Evolutionary conservation across 306 rosid genomes (phyloP), one percentile per base, ranked within the genome.

Genomic region (Gastrolobium villosum): DNA sequence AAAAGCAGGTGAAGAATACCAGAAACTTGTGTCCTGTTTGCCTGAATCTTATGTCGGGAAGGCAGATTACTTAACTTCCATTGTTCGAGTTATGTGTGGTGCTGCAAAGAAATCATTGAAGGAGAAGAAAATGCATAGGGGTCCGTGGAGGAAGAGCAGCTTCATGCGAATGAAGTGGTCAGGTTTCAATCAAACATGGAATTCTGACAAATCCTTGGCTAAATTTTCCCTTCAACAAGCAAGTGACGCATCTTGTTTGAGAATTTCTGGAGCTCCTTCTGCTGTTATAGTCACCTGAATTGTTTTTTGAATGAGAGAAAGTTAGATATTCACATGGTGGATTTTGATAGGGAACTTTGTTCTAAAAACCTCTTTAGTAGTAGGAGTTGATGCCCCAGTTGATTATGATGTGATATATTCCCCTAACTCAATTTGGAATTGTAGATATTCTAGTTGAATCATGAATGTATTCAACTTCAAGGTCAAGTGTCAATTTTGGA

Each of bases 141-240:
- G 90, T 5, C 96, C 93, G 0, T 91, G 96, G 86, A 81, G 89
- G 67, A 83, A 88, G 81, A 82, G 68, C 10, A 50, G 81, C 49
- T 91, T 89, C 88, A 84, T 91, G 90, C 83, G 80, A 37, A 89
- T 87, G 93, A 91, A 91, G 74, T 91, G 93, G 96, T 90, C 93
- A 13, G 78, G 81, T 20, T 69, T 86, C 26, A 52, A 32, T 15
- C 65, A 73, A 53, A 70, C 39, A 11, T 36, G 7, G 46, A 44
- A 10, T 61, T 4, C 43, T 1, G 80, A 69, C n/a, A 50, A 81
- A 28, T 43, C 66, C 20, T 13, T n/a, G 0, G 45, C 9, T 26
- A 30, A 26, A 35, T 2, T 55, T 52, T 39, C 53, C 4, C 7
- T 26, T 4, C 40, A n/a, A 53, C 82, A 83, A 77, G 39, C 69